Evolutionary conservation across 805 yeast species (phyloP).

Genomic region (Saturnispora halmiae): DNA sequence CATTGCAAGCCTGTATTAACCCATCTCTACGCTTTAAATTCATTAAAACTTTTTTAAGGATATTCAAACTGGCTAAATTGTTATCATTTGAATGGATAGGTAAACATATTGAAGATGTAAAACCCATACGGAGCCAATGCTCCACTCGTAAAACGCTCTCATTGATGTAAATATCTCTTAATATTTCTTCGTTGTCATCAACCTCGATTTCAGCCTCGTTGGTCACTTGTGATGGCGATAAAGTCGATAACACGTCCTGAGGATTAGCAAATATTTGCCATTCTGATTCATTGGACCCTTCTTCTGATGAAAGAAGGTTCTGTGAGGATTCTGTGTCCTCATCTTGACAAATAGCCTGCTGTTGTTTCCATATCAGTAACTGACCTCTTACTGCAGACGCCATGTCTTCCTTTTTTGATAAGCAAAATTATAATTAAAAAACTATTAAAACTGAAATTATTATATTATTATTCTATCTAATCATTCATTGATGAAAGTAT

Average conservation of each 20-base stretch:
- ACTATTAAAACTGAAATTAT: not conserved
- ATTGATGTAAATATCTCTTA: not conserved
- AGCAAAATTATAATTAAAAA: not conserved
- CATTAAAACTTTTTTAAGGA: not conserved
- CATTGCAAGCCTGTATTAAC: constrained; percentile 7
- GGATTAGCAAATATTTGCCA: constrained; percentile 6
- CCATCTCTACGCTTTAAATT: not conserved
- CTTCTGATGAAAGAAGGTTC: not conserved
- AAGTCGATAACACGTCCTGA: constrained; percentile 4
- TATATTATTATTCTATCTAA: not conserved
- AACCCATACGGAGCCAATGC: constrained; percentile 1
- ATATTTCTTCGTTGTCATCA: constrained; percentile 4
- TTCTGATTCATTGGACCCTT: constrained; percentile 3
- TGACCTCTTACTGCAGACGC: not conserved
- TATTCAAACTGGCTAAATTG: not conserved
- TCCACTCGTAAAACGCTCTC: constrained; percentile 6
- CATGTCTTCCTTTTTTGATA: too few relatives aligned
- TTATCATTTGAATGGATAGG: too few relatives aligned
- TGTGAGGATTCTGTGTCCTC: not conserved
- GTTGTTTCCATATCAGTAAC: too few relatives aligned
- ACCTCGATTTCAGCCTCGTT: too few relatives aligned
- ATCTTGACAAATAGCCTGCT: too few relatives aligned
- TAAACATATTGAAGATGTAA: not conserved
- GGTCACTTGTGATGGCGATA: not conserved
- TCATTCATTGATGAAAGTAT: constrained; percentile 10